These are phyloP conservation scores for Candida fluviatilis DNA, from an alignment of 805 yeast genomes.

Conservation along the genomic window DNA sequence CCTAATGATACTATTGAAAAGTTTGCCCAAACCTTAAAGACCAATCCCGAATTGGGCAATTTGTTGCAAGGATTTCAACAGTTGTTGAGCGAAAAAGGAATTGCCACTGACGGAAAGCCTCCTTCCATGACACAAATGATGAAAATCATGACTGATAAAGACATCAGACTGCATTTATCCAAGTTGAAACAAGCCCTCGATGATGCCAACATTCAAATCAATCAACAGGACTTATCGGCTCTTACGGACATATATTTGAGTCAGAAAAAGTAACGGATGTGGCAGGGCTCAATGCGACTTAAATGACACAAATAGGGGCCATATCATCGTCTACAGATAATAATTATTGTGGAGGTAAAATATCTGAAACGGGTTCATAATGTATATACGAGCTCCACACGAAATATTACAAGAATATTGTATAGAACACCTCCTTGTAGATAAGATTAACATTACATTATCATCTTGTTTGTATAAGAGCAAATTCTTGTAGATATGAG, in stretches of 20 bases:
- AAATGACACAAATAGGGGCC: too few species aligned
- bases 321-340: too few species aligned
- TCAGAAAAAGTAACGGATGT: slow-evolving; percentile 8
- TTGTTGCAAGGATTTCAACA: slow-evolving; percentile 28
- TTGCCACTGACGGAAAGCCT: slow-evolving; percentile 23
- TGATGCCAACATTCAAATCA: slow-evolving; percentile 25
- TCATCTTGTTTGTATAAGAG: neutral
- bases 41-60: slow-evolving; percentile 27
- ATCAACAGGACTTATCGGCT: slow-evolving; percentile 29
- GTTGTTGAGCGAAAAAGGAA: slow-evolving; percentile 29
- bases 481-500: too few species aligned
- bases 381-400: neutral
- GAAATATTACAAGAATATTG: too few species aligned
- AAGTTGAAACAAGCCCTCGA: slow-evolving; percentile 29
- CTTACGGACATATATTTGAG: slow-evolving; percentile 11
- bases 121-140: slow-evolving; percentile 35
- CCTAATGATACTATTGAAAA: slow-evolving; percentile 13
- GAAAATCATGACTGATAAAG: slow-evolving; percentile 33
- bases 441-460: neutral
- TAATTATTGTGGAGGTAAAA: too few species aligned
- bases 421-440: too few species aligned
- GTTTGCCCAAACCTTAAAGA: slow-evolving; percentile 11
- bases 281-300: too few species aligned
- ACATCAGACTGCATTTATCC: slow-evolving; percentile 25
- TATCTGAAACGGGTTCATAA: neutral